Conservation (phyloP, 257 asterid genomes). For the Haberlea rhodopensis region DNA sequence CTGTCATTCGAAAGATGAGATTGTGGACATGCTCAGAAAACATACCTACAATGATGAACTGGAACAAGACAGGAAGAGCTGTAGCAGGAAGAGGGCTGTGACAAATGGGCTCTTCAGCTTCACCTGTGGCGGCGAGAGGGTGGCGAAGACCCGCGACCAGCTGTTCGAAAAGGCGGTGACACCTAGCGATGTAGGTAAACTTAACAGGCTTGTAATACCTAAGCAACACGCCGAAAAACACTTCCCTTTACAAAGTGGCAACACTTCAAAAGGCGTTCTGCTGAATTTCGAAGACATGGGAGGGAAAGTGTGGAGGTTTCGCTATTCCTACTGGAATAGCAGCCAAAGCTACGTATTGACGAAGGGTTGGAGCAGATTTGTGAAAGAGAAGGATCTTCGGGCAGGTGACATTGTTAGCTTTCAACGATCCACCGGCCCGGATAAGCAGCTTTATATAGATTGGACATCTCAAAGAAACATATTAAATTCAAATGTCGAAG, state of each 20-base stretch:
- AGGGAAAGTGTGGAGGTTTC: constrained; percentile 80
- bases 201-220: constrained; percentile 71
- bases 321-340: constrained; percentile 87
- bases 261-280: constrained; percentile 51
- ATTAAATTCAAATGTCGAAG: not conserved
- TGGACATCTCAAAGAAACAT: constrained; percentile 38
- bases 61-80: constrained; percentile 52
- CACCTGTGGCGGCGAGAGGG: constrained; percentile 24
- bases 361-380: constrained; percentile 88
- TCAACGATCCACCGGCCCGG: constrained; percentile 49
- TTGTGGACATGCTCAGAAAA: constrained; percentile 85
- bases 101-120: constrained; percentile 12
- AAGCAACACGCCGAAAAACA: constrained; percentile 79
- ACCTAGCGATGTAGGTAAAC: constrained; percentile 77
- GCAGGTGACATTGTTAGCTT: constrained; percentile 77
- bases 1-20: constrained; percentile 72
- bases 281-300: constrained; percentile 61
- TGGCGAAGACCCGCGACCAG: constrained; percentile 41
- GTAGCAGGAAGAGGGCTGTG: constrained; percentile 23
- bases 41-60: constrained; percentile 82
- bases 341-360: constrained; percentile 84
- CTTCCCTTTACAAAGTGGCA: constrained; percentile 56
- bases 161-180: constrained; percentile 87
- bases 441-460: constrained; percentile 65
- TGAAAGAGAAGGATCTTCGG: constrained; percentile 62